Percentiles rank a stretch among this genome's conserved stretches.
Evolutionary conservation across 768 basidiomycete genomes (phyloP).

Genomic region (Clitopilus hobsonii): DNA sequence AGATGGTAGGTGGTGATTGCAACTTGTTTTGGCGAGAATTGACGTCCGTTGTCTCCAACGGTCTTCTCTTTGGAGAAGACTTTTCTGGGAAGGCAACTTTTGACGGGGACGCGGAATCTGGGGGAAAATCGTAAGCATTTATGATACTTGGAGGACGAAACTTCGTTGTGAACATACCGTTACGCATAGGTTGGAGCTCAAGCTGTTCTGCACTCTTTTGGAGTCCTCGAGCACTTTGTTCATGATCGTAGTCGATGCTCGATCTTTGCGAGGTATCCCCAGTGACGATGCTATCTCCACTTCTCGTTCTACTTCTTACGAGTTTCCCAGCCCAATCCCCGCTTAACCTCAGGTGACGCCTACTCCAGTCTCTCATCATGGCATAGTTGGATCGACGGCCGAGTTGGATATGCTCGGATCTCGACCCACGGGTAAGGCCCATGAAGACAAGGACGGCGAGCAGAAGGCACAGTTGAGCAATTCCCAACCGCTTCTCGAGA

Average conservation of each 20-base stretch:
- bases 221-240: conserved; percentile 14
- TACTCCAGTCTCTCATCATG: conserved; percentile 47
- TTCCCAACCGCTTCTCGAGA: conserved; percentile 84
- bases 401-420: conserved; percentile 18
- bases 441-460: conserved; percentile 84
- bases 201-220: not conserved
- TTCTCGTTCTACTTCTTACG: conserved; percentile 18
- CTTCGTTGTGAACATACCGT: too few relatives aligned
- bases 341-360: conserved; percentile 51
- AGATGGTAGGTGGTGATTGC: conserved; percentile 4
- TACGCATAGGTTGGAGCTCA: not conserved
- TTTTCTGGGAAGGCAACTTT: conserved; percentile 12
- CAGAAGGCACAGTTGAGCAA: conserved; percentile 82
- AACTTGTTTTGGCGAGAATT: not conserved
- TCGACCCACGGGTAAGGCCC: conserved; percentile 75
- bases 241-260: conserved; percentile 17
- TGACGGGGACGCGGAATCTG: not conserved
- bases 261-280: conserved; percentile 8
- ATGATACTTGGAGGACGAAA: too few relatives aligned
- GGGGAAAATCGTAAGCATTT: not conserved
- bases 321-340: conserved; percentile 45
- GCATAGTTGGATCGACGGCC: conserved; percentile 20
- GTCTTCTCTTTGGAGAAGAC: conserved; percentile 1
- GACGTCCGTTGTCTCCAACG: conserved; percentile 3
- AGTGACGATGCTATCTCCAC: conserved; percentile 5